Conservation (phyloP, 371 early-diverging fungal genomes). For the Mucor irregularis region DNA sequence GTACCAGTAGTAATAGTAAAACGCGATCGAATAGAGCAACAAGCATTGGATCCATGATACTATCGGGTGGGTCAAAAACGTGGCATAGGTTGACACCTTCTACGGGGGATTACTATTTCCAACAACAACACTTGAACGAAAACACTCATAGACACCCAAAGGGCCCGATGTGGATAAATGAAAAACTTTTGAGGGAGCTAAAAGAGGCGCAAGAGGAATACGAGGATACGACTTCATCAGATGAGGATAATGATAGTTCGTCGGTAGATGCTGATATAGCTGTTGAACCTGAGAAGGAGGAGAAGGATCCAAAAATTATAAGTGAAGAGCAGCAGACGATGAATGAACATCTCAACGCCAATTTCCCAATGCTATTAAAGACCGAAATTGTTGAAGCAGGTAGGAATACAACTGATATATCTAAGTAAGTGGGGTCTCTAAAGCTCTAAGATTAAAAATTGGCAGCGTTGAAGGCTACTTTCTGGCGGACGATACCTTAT, state of each 20-base stretch:
- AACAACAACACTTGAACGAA: slow-evolving; percentile 16
- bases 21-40: slow-evolving; percentile 2
- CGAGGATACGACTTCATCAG: not conserved
- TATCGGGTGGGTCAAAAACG: not conserved
- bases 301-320: not conserved
- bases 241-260: not conserved
- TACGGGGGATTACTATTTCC: not conserved
- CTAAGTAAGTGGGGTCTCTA: not conserved
- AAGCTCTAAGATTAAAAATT: not conserved
- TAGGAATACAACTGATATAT: slow-evolving; percentile 8
- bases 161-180: slow-evolving; percentile 5
- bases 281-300: not conserved
- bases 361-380: slow-evolving; percentile 58
- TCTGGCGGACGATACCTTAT: slow-evolving; percentile 51
- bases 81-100: slow-evolving; percentile 4
- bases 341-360: slow-evolving; percentile 42
- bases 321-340: slow-evolving; percentile 19
- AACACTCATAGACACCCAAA: slow-evolving; percentile 10
- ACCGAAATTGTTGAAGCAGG: slow-evolving; percentile 53
- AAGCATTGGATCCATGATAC: slow-evolving; percentile 4
- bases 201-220: not conserved
- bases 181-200: not conserved
- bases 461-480: slow-evolving; percentile 32
- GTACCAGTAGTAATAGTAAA: no score
- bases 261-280: not conserved